phyloP scores from a whole-genome alignment of 2,329 filamentous ascomycete genomes.

The Beauveria australis region DNA sequence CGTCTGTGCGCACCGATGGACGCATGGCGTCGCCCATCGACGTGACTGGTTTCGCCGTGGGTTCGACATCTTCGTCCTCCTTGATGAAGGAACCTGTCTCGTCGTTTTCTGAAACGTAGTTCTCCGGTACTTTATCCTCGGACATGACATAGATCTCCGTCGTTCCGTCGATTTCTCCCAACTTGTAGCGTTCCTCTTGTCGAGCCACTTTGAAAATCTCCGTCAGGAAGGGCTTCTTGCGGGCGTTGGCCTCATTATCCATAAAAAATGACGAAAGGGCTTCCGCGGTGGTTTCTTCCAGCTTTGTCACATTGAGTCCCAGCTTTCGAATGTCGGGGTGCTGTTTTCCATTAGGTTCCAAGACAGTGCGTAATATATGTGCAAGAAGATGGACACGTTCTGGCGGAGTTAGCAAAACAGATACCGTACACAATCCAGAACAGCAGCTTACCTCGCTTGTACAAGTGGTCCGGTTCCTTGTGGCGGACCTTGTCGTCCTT shows the following conservation, averaged over 20 bases:
- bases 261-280: constrained; percentile 50
- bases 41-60: constrained; percentile 27
- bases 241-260: constrained; percentile 46
- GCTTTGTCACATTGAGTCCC: constrained; percentile 43
- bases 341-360: constrained; percentile 41
- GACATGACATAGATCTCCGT: constrained; percentile 42
- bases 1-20: constrained; percentile 9
- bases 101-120: constrained; percentile 40
- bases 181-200: constrained; percentile 46
- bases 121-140: constrained; percentile 42
- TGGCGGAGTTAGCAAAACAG: constrained; percentile 20
- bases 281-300: constrained; percentile 52
- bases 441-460: constrained; percentile 50
- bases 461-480: constrained; percentile 66
- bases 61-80: constrained; percentile 34
- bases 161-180: constrained; percentile 45
- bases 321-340: constrained; percentile 45
- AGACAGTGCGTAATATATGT: constrained; percentile 52
- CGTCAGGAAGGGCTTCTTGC: constrained; percentile 47
- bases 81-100: constrained; percentile 29
- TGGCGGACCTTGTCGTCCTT: constrained; percentile 52
- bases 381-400: constrained; percentile 51
- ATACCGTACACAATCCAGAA: background rate
- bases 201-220: constrained; percentile 56
- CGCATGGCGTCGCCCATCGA: constrained; percentile 18